phyloP scores from a whole-genome alignment of 2,329 filamentous ascomycete genomes.

The Alternaria conjuncta region DNA sequence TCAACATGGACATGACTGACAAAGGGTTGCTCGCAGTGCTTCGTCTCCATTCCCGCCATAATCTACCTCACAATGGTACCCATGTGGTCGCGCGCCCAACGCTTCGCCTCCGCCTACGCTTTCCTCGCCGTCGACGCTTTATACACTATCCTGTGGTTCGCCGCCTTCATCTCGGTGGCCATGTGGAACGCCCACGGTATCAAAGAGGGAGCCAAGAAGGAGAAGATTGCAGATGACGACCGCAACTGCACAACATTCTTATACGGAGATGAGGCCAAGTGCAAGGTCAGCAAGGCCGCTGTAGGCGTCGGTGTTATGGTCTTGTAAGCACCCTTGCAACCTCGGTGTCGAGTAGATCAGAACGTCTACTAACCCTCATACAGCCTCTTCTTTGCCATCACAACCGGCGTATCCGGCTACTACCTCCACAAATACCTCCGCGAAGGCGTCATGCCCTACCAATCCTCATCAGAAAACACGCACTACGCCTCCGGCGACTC shows the following conservation, averaged over 20 bases:
- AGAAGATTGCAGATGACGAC: conserved; percentile 49
- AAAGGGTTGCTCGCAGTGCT: conserved; percentile 55
- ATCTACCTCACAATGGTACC: conserved; percentile 67
- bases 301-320: conserved; percentile 64
- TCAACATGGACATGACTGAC: conserved; percentile 20
- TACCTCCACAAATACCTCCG: conserved; percentile 63
- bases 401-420: conserved; percentile 61
- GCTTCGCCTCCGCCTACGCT: conserved; percentile 66
- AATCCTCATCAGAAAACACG: conserved; percentile 51
- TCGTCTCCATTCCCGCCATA: conserved; percentile 63
- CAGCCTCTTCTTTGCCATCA: conserved; percentile 62
- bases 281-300: conserved; percentile 62
- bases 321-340: conserved; percentile 53
- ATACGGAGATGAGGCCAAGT: conserved; percentile 62
- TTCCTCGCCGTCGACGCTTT: conserved; percentile 63
- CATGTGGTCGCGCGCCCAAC: conserved; percentile 64
- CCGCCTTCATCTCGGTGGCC: conserved; percentile 63
- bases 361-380: not conserved
- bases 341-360: not conserved
- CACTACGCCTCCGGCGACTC: conserved; percentile 49
- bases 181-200: conserved; percentile 64
- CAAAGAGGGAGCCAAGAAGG: conserved; percentile 54
- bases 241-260: conserved; percentile 62
- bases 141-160: conserved; percentile 63
- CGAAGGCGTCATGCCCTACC: conserved; percentile 61